Base-by-base conservation (phyloP, 2,329 filamentous ascomycete species). In the Plectosphaerella sp. region DNA sequence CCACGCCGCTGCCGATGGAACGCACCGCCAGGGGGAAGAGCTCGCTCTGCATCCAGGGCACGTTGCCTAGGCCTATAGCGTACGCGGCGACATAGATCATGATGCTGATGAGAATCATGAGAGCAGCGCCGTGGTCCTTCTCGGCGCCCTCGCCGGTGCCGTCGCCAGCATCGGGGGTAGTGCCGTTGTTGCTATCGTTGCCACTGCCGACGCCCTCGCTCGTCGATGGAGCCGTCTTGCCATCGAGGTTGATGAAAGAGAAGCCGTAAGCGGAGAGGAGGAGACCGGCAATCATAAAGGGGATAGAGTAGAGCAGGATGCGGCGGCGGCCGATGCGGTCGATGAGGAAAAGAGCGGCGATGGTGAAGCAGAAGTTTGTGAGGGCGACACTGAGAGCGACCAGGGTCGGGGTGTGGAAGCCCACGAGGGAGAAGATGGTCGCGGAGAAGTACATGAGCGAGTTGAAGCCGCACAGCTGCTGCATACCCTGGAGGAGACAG, bases 1-100 rank as follows among this genome's bases (percentile, higher is more conserved):
- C 81, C 5, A 90, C 67, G 0, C 85, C 85, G 53, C 86, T 89
- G 25, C 89, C 89, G 2, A 90, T 69, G 5, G 86, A 85, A 47
- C 89, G 83, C 45, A 91, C 88, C 28, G 79, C 78, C 47, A 92
- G 75, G 1, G 91, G 88, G 64, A 97, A 97, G 33, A 96, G 80
- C 72, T 97, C 93, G 60, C 87, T 90, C 72, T 96, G 92, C 78
- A 96, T 93, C 93, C 93, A 97, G 0, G 93, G 92, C 3, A 97
- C 91, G 61, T 91, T 95, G 9, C 93, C 93, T 2, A 97, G 78
- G 3, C 93, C 93, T 2, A 92, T 76, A 1, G 93, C 93, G 65
- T 95, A 97, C 1, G 87, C 79, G 9, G 89, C 87, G 2, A 96
- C 91, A 67, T 95, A 97, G 8, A 91, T 60, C 67, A 91, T 87